These are phyloP conservation scores for Microcos paniculata DNA, from an alignment of 345 rosid genomes.

Conservation along the genomic window DNA sequence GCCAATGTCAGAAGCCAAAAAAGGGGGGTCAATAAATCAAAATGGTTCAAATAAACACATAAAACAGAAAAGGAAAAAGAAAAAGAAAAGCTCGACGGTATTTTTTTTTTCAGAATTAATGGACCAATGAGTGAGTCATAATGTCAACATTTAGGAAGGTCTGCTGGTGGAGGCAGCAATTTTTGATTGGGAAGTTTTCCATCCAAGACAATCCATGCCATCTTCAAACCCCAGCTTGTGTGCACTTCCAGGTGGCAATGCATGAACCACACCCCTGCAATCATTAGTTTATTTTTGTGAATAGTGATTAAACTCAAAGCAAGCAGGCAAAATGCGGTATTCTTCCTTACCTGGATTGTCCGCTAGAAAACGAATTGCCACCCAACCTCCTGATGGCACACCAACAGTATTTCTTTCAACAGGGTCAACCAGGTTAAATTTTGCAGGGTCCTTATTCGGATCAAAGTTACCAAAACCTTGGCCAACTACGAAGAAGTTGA, in stretches of 20 bases:
- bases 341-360: constrained; percentile 61
- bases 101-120: neutral
- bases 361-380: constrained; percentile 65
- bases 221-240: constrained; percentile 73
- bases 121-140: neutral
- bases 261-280: constrained; percentile 71
- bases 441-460: constrained; percentile 50
- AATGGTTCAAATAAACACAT: neutral
- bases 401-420: constrained; percentile 68
- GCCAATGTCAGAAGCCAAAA: neutral
- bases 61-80: neutral
- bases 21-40: neutral
- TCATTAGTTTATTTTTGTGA: neutral
- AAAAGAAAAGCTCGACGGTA: too few species aligned
- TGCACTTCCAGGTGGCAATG: constrained; percentile 79
- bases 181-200: constrained; percentile 66
- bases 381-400: constrained; percentile 71
- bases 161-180: constrained; percentile 64
- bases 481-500: constrained; percentile 68
- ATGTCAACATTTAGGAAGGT: constrained; percentile 61
- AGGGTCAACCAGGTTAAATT: constrained; percentile 62
- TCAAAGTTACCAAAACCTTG: constrained; percentile 73
- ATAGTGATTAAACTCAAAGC: neutral
- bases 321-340: neutral
- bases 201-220: constrained; percentile 75